Evolutionary conservation across 148 eudicot species (phyloP).

Genomic region (Vaccinium macrocarpon): DNA sequence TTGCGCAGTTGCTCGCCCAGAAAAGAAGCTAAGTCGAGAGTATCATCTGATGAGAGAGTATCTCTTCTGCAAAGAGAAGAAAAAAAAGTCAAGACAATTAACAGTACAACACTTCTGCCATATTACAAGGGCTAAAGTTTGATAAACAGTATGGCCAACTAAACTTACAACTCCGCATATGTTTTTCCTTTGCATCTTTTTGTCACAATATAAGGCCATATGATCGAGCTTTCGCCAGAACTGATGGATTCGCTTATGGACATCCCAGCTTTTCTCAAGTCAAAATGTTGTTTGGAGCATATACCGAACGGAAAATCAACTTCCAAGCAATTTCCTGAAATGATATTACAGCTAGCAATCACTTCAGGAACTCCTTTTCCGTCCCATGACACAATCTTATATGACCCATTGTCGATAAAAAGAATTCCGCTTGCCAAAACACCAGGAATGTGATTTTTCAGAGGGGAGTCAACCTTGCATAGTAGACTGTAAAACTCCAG

Average conservation of each 20-base stretch:
- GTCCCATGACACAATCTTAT: slow-evolving; percentile 71
- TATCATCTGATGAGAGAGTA: slow-evolving; percentile 57
- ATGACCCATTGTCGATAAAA: slow-evolving; percentile 52
- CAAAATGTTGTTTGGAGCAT: slow-evolving; percentile 64
- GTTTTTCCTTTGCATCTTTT: slow-evolving; percentile 77
- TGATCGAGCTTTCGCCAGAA: slow-evolving; percentile 35
- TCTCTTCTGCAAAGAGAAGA: slow-evolving; percentile 63
- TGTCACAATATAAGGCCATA: slow-evolving; percentile 83
- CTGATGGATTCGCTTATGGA: slow-evolving; percentile 29
- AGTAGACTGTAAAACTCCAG: slow-evolving; percentile 78
- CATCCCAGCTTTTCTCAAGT: slow-evolving; percentile 43
- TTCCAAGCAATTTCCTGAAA: slow-evolving; percentile 26
- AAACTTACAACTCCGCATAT: slow-evolving; percentile 75
- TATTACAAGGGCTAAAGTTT: background rate
- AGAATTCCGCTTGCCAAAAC: slow-evolving; percentile 84
- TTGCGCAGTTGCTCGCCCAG: slow-evolving; percentile 73
- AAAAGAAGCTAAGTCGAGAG: slow-evolving; percentile 79
- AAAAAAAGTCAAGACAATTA: slow-evolving; percentile 11
- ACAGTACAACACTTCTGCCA: slow-evolving; percentile 3
- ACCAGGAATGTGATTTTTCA: slow-evolving; percentile 68
- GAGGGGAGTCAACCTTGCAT: slow-evolving; percentile 44
- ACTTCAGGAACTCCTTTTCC: slow-evolving; percentile 72
- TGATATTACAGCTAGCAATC: slow-evolving; percentile 33
- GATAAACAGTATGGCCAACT: slow-evolving; percentile 8
- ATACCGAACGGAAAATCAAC: slow-evolving; percentile 58